Evolutionary conservation across 2,329 filamentous ascomycete species (phyloP), one percentile per base, ranked within the genome.

Genomic region (Fusarium solani-melongenae): DNA sequence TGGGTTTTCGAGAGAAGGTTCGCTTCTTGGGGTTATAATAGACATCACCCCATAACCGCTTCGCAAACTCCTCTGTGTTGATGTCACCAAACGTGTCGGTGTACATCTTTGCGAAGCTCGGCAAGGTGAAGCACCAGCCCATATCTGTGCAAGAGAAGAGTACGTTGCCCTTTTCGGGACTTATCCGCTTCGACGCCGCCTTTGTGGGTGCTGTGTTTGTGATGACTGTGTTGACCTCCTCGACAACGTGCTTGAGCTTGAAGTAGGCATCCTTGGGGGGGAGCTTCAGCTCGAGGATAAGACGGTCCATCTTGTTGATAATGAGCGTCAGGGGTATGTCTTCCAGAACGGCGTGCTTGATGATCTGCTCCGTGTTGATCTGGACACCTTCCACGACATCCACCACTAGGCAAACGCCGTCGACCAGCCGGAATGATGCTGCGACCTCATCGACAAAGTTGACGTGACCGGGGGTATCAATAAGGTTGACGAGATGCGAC

Each of bases 351-450:
- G 95, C 95, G 82, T 99, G 94, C 84, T 94, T 97, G 84, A 99
- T 98, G 78, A 98, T 95, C 81, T 98, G 94, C 84, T 99, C 96
- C 0, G 96, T 97, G 82, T 98, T 98, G 78, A 96, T 90, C 84
- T 98, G 96, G n/a, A 99, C 95, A n/a, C 96, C 96, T 82, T 99
- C 96, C 2, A 99, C 94, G 24, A 98, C 94, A 81, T 99, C 96
- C 17, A 99, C 95, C 15, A 99, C 92, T 57, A 99, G 85, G 61
- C 97, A 96, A 27, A 98, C 91, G 68, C 96, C 96, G 80, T 99
- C 96, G 5, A 93, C 95, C 60, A 99, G 84, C 46, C 96, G 91
- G 77, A 98, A 86, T 1, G 95, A 93, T 6, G 95, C 92, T 10
- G 96, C 96, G 39, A 99, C 94, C 83, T 99, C 96, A 81, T 99